These are phyloP conservation scores for Cyamopsis tetragonoloba DNA, from an alignment of 306 rosid species.

Conservation along the genomic window DNA sequence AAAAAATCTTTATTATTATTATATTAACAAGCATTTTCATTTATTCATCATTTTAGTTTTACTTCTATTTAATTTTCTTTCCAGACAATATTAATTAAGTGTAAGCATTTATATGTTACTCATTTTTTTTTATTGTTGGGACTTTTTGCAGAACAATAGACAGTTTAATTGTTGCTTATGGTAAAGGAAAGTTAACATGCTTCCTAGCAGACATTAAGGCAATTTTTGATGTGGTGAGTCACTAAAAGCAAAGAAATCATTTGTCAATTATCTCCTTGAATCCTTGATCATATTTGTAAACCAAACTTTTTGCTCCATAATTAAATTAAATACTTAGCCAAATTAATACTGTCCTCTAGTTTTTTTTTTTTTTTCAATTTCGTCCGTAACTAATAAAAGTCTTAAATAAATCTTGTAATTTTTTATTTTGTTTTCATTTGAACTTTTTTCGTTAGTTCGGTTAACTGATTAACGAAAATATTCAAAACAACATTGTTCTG, in stretches of 20 bases:
- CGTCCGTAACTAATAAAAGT: too few species aligned
- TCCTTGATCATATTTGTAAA: background rate
- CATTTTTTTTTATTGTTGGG: background rate
- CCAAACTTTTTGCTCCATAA: background rate
- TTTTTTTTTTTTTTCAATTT: too few species aligned
- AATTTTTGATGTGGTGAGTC: slow-evolving; percentile 56
- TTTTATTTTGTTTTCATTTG: too few species aligned
- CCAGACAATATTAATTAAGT: background rate
- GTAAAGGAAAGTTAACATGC: slow-evolving; percentile 60
- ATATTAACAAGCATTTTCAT: background rate
- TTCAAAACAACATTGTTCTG: too few species aligned
- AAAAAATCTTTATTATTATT: too few species aligned
- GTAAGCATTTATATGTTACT: background rate
- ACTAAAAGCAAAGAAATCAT: background rate
- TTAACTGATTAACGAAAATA: too few species aligned
- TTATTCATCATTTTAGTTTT: background rate
- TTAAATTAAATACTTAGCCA: too few species aligned
- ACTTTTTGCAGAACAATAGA: slow-evolving; percentile 62
- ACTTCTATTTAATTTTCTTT: background rate
- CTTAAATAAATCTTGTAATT: too few species aligned
- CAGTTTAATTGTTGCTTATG: slow-evolving; percentile 60
- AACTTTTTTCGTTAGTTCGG: too few species aligned
- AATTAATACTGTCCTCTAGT: too few species aligned
- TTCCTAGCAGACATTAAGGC: slow-evolving; percentile 40
- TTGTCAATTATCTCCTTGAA: background rate